Evolutionary conservation across 495 filamentous ascomycete genomes (phyloP), one percentile per base, ranked within the genome.

Genomic region (Podospora anserina): DNA sequence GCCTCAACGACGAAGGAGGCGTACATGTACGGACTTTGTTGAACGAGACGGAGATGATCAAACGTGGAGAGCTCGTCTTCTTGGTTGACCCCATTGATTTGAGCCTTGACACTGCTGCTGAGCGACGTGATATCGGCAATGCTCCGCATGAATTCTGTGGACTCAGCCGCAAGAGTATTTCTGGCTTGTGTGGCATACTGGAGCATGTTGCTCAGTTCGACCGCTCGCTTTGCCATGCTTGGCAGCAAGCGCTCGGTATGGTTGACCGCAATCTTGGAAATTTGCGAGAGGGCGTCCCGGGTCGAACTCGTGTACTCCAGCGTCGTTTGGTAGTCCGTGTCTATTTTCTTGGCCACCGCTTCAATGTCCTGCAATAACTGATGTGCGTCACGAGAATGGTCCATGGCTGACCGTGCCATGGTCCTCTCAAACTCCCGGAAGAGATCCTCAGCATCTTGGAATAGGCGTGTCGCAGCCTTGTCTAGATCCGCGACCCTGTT

Each of bases 171-270:
- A 11, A 88, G 81, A 6, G 82, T 79, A 63, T 88, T 87, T 69
- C 91, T 78, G 71, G 79, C 77, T 66, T 90, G 85, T 15, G 89
- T 87, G 18, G 88, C 88, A 71, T 89, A 85, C 64, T 85, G 86
- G 66, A 92, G 78, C 69, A 91, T 84, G 5, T 90, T 85, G 71
- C 90, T 88, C 82, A 98, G 89, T 71, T 98, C 95, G 7, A 80
- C 66, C 66, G 87, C 85, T 55, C 91, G 86, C 39, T 90, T 89
- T 54, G 82, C 74, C 4, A 98, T 83, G 32, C 87, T 92, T 4
- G 95, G 95, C n/a, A 99, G 80, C 60, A 94, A 87, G 66, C 93
- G 91, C 68, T 91, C 89, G 0, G 93, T 97, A 75, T 97, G 93
- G 34, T 88, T 87, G 15, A 92, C 85, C 4, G 95, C 95, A 71